Conservation (phyloP, 2,329 filamentous ascomycete species). For the Hansfordia pulvinata region DNA sequence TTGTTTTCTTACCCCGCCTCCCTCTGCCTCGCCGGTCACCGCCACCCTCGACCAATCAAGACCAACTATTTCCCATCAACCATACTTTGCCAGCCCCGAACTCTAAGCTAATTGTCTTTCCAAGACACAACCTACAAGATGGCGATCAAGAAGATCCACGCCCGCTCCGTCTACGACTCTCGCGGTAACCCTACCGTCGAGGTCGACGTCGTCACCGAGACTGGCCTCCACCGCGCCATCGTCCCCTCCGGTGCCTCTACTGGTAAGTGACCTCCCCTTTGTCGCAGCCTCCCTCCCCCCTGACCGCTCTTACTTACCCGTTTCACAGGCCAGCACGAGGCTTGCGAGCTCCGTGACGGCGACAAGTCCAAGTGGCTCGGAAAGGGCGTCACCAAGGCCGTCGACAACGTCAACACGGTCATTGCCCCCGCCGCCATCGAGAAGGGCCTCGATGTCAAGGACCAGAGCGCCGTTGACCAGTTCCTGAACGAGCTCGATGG, state of each 20-base stretch:
- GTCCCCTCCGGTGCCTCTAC: slow-evolving; percentile 95
- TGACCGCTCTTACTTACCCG: slow-evolving; percentile 3
- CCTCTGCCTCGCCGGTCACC: no score
- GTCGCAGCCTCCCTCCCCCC: slow-evolving; percentile 9
- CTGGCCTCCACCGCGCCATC: slow-evolving; percentile 91
- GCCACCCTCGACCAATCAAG: no score
- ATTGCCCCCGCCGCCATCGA: slow-evolving; percentile 75
- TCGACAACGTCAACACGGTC: slow-evolving; percentile 70
- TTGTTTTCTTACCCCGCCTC: no score
- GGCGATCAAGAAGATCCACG: slow-evolving; percentile 83
- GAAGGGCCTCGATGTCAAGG: slow-evolving; percentile 72
- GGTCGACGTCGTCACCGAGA: slow-evolving; percentile 94
- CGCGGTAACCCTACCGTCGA: slow-evolving; percentile 97
- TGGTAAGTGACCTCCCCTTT: slow-evolving; percentile 39
- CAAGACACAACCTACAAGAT: slow-evolving; percentile 49
- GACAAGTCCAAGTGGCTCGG: slow-evolving; percentile 78
- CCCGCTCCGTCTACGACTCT: slow-evolving; percentile 96
- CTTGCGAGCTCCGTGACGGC: slow-evolving; percentile 80
- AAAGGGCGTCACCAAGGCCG: slow-evolving; percentile 80
- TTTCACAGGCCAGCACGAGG: slow-evolving; percentile 67
- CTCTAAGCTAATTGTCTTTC: no score
- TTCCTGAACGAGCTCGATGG: slow-evolving; percentile 81
- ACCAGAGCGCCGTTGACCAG: slow-evolving; percentile 70
- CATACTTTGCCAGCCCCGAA: no score
- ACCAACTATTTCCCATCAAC: no score